Evolutionary conservation across 2,329 filamentous ascomycete species (phyloP), one percentile per base, ranked within the genome.

Genomic region (Cercospora sp.): DNA sequence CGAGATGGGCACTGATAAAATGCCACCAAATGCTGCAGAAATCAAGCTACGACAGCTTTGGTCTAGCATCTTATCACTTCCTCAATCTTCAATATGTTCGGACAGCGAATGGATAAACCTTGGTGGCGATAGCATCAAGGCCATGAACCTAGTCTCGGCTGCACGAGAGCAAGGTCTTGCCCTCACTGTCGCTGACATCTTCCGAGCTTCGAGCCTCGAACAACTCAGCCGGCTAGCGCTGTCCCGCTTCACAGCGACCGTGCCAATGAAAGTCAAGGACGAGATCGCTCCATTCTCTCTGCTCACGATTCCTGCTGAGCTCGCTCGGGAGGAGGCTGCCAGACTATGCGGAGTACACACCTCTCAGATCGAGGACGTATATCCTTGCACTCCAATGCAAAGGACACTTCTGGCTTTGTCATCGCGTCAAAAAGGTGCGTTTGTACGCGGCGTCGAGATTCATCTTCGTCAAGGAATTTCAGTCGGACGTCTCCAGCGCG

Each of bases 391-490:
- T 20, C 65, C 68, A 26, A 13, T 67, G 18, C 68, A 69, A 33
- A 75, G 69, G n/a, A 36, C 64, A 13, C 60, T 87, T 1, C 83
- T 87, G 79, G 84, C 85, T 0, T 74, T 87, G 5, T 84, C 85
- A 3, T 79, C 81, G 64, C 85, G 84, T 72, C 79, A 83, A 20
- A 80, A 80, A 33, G 84, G 84, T 45, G 82, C 83, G 0, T 87
- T 87, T 42, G 80, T 87, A 1, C 83, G 83, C 1, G 84, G 84
- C 26, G 36, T 28, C 23, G 58, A 63, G 13, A 28, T 60, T 5
- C 16, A 26, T 9, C 20, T 69, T 1, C 18, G 13, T n/a, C 48
- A 23, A 2, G 58, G 78, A 1, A 75, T 80, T 55, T 74, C 74
- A 12, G 72, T 80, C 1, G 60, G 75, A 9, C 75, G 66, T 6